Evolutionary conservation across 108 stramenopile genomes (phyloP), one percentile per base, ranked within the genome.

Genomic region (Schizochytrium sp.): DNA sequence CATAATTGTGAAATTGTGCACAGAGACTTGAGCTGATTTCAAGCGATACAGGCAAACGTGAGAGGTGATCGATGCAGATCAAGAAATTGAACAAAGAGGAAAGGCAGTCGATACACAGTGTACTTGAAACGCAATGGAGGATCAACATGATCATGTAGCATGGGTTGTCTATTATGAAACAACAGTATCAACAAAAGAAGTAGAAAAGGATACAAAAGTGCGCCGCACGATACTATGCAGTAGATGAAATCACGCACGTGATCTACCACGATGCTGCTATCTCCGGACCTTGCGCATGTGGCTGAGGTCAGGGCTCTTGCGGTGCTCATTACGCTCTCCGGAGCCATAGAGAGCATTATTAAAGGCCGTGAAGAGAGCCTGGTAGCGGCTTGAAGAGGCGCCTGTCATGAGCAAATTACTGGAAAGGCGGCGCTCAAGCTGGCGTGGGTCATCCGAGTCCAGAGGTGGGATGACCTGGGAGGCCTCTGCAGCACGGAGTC

Each of bases 291-390:
- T 44, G 64, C 64, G 64, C 10, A 69, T 7, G 44, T 69, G 64
- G 0, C 64, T 7, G 5, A 7, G 7, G 8, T 69, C 64, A 13
- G 64, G 64, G 15, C 64, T 69, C 15, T 69, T 69, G 64, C 64
- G 64, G 42, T 69, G 42, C 12, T 49, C 8, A 3, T 83, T 83
- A 10, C 76, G 47, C 50, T 47, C 76, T 7, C 76, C 47, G 53
- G 76, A 19, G 17, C 76, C 76, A 83, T 83, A 83, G 47, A 83
- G 76, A 10, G 76, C 76, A 5, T 55, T 38, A 42, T 83, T 83
- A 10, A 49, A 83, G 50, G 47, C 76, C 47, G 5, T 38, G 3
- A 83, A 83, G 28, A 55, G 50, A 10, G 38, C n/a, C 2, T 83
- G 19, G 47, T 83, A 83, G 50, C 76, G 47, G 40, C 76, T 83